Percentiles rank a stretch among this genome's conserved stretches.
Conservation (phyloP, 192 early-diverging fungal species). For the Backusella mclennaniae region DNA sequence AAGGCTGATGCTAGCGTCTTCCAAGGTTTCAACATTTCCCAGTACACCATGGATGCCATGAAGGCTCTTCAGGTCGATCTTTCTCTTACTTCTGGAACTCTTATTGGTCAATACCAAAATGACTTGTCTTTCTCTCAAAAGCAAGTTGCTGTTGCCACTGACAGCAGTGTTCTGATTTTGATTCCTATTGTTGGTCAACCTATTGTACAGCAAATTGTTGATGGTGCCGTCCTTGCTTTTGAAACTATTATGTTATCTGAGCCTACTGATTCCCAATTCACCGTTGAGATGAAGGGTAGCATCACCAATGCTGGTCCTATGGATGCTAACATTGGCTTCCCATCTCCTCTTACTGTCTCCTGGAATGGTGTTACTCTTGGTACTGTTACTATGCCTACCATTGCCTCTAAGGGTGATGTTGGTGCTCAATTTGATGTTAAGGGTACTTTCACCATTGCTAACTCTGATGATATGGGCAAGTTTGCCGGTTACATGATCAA, state of each 20-base stretch:
- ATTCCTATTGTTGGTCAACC: conserved; percentile 55
- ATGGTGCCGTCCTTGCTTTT: conserved; percentile 37
- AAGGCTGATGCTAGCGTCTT: conserved; percentile 30
- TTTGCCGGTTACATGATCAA: conserved; percentile 55
- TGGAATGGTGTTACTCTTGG: conserved; percentile 44
- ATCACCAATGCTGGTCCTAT: conserved; percentile 51
- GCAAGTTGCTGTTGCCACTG: conserved; percentile 43
- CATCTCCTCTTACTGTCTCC: conserved; percentile 35
- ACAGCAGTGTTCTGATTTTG: conserved; percentile 45
- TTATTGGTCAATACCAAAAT: conserved; percentile 53
- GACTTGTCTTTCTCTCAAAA: conserved; percentile 42
- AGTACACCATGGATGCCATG: conserved; percentile 48
- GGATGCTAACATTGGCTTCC: conserved; percentile 45
- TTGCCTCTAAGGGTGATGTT: conserved; percentile 41
- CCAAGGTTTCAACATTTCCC: conserved; percentile 44
- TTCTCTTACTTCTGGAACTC: conserved; percentile 37
- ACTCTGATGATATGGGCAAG: conserved; percentile 42
- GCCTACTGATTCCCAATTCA: conserved; percentile 41
- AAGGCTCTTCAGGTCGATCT: conserved; percentile 49
- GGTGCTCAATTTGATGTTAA: conserved; percentile 48
- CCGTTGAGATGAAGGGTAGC: conserved; percentile 45
- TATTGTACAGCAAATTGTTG: conserved; percentile 54
- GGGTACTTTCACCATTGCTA: conserved; percentile 41
- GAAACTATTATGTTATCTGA: conserved; percentile 33
- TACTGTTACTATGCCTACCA: conserved; percentile 42